phyloP scores from a whole-genome alignment of 805 yeast genomes.

The Ogataea saltuana region DNA sequence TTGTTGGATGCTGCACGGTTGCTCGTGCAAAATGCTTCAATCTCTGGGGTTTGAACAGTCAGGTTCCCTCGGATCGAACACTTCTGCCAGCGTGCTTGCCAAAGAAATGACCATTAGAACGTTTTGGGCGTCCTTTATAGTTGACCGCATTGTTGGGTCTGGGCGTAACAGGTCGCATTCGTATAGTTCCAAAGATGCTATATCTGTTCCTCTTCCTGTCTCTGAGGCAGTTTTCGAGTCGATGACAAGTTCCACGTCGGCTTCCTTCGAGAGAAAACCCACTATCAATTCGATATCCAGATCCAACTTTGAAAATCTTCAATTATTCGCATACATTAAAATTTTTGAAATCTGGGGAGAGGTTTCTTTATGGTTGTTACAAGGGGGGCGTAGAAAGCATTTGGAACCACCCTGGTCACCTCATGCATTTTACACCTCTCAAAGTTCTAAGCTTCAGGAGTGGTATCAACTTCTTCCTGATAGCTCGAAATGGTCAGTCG shows the following conservation, averaged over 20 bases:
- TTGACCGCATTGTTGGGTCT: slow-evolving; percentile 12
- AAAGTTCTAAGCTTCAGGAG: background rate
- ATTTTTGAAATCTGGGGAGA: slow-evolving; percentile 16
- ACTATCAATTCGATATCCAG: background rate
- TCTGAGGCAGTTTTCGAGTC: slow-evolving; percentile 9
- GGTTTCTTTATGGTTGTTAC: slow-evolving; percentile 8
- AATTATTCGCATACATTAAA: slow-evolving; percentile 4
- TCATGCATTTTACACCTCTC: slow-evolving; percentile 1
- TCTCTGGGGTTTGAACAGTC: slow-evolving; percentile 9
- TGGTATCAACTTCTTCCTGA: slow-evolving; percentile 6
- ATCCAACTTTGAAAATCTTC: slow-evolving; percentile 3
- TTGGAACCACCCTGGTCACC: slow-evolving; percentile 9
- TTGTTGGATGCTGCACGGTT: slow-evolving; percentile 16
- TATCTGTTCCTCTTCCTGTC: slow-evolving; percentile 9
- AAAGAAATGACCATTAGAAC: slow-evolving; percentile 11
- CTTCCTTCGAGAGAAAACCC: background rate
- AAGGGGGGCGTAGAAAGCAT: slow-evolving; percentile 11
- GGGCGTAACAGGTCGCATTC: slow-evolving; percentile 11
- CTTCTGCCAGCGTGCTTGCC: slow-evolving; percentile 2
- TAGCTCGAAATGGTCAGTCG: slow-evolving; percentile 5
- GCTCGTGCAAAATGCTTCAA: slow-evolving; percentile 11
- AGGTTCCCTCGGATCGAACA: background rate
- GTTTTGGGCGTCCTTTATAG: slow-evolving; percentile 14
- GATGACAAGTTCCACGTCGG: background rate
- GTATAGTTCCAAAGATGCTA: slow-evolving; percentile 3